A percentile compares a stretch with the other conserved stretches of the same genome.
These are phyloP conservation scores for Trifolium fragiferum DNA, from an alignment of 306 rosid species.

Conservation along the genomic window DNA sequence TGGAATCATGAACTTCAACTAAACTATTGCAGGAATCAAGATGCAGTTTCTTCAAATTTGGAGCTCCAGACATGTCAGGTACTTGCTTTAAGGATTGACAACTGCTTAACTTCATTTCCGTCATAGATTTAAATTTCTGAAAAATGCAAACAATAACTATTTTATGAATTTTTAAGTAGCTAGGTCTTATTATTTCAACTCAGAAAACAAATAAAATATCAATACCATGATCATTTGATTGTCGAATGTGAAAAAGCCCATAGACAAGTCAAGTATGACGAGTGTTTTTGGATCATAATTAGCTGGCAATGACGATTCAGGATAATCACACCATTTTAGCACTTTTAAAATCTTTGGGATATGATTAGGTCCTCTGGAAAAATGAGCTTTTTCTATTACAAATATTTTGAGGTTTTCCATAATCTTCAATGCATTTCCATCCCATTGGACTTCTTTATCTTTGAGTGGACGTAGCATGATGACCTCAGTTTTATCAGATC, in stretches of 20 bases:
- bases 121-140: slow-evolving; percentile 21
- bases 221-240: not conserved
- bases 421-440: slow-evolving; percentile 1
- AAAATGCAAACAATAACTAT: not conserved
- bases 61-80: slow-evolving; percentile 27
- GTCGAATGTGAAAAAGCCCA: not conserved
- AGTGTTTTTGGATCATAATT: not conserved
- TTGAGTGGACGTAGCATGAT: not conserved
- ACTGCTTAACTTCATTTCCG: not conserved
- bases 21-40: slow-evolving; percentile 7
- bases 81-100: slow-evolving; percentile 12
- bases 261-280: not conserved
- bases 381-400: not conserved
- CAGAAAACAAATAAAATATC: not conserved
- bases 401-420: not conserved
- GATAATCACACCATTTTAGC: not conserved
- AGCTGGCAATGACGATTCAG: not conserved
- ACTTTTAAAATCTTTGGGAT: not conserved
- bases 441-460: slow-evolving; percentile 1
- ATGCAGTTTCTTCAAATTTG: not conserved
- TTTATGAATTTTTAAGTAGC: not conserved
- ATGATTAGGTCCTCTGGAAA: not conserved
- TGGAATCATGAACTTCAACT: slow-evolving; percentile 27
- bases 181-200: not conserved
- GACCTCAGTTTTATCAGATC: slow-evolving; percentile 10